Conservation (phyloP, 345 rosid species). For the Boechera divaricarpa region DNA sequence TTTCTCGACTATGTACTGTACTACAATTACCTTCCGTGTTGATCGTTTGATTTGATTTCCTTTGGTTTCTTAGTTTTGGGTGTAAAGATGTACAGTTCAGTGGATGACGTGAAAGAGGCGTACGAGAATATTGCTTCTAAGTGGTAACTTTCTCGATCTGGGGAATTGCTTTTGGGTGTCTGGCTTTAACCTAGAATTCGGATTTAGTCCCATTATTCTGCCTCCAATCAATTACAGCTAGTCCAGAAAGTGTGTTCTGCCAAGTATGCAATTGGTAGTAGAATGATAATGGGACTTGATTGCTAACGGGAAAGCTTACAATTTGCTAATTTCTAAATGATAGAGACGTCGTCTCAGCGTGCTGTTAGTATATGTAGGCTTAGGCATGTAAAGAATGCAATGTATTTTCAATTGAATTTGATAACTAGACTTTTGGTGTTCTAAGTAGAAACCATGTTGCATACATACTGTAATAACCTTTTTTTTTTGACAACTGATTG, state of each 20-base stretch:
- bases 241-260: too few species aligned
- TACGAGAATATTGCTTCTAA: conserved; percentile 63
- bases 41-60: conserved; percentile 10
- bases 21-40: neutral
- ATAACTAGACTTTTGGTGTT: conserved; percentile 31
- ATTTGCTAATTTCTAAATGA: neutral
- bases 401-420: neutral
- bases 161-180: neutral
- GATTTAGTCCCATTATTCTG: neutral
- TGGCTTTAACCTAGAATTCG: neutral
- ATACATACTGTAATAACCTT: neutral
- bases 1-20: neutral
- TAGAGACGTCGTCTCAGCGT: neutral
- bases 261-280: neutral
- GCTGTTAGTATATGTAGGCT: conserved; percentile 14
- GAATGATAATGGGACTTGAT: too few species aligned
- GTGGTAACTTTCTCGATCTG: conserved; percentile 53
- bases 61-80: conserved; percentile 60
- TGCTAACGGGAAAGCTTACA: too few species aligned
- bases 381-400: conserved; percentile 17
- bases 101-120: conserved; percentile 70
- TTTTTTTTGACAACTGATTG: conserved; percentile 3
- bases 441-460: neutral
- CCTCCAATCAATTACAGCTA: neutral
- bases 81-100: conserved; percentile 55